Percentiles rank a stretch among this genome's conserved stretches.
phyloP scores from a whole-genome alignment of 345 rosid species.

The Salix brachista region DNA sequence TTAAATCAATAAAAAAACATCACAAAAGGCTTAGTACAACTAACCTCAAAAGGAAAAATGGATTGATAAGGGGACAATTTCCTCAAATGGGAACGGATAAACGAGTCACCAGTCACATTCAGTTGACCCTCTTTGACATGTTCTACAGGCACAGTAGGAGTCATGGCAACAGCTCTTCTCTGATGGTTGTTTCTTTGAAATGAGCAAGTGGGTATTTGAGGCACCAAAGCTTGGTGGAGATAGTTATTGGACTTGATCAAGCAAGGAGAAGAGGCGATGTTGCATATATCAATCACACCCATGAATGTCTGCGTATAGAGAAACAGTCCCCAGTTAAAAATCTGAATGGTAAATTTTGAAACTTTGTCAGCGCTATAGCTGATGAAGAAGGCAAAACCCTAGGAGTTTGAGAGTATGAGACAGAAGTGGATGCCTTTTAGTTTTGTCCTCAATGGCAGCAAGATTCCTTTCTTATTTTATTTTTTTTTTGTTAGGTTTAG shows the following conservation, averaged over 20 bases:
- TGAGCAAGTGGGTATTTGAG: conserved; percentile 25
- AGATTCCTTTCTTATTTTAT: not conserved
- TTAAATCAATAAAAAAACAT: not conserved
- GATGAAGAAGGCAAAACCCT: no score
- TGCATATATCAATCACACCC: conserved; percentile 50
- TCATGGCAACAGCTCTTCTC: conserved; percentile 37
- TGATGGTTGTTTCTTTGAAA: conserved; percentile 20
- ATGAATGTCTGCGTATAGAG: conserved; percentile 28
- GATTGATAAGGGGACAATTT: conserved; percentile 78
- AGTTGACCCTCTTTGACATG: conserved; percentile 37
- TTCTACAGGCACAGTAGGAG: conserved; percentile 42
- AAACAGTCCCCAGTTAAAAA: not conserved
- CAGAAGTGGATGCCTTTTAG: no score
- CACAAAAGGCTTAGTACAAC: not conserved
- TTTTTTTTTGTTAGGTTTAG: no score
- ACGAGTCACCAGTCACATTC: conserved; percentile 59
- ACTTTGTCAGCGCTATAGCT: no score
- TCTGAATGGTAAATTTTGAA: no score
- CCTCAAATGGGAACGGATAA: conserved; percentile 78
- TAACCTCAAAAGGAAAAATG: conserved; percentile 91
- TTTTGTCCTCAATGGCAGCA: not conserved
- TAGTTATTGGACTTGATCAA: conserved; percentile 24
- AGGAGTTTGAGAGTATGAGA: no score
- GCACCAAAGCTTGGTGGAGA: conserved; percentile 19
- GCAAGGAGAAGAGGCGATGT: conserved; percentile 30